phyloP scores from a whole-genome alignment of 148 eudicot genomes.

The Camellia japonica region DNA sequence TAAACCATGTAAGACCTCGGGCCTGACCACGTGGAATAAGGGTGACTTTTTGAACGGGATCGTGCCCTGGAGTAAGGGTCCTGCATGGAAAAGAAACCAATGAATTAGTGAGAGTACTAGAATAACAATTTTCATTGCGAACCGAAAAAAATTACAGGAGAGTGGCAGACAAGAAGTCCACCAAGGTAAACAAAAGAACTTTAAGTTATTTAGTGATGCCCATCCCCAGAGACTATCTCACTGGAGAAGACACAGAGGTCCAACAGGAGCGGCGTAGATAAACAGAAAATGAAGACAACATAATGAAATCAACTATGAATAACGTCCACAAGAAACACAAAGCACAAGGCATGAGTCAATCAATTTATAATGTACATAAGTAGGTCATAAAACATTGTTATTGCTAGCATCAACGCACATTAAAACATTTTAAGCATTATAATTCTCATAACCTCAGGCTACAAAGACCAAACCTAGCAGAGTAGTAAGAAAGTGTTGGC shows the following conservation, averaged over 20 bases:
- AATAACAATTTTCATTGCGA: neutral
- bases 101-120: neutral
- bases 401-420: neutral
- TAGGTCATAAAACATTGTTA: no score
- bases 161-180: no score
- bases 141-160: neutral
- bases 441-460: neutral
- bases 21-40: conserved; percentile 99
- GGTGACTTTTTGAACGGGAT: conserved; percentile 97
- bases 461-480: neutral
- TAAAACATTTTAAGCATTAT: neutral
- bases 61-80: conserved; percentile 97
- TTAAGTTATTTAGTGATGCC: no score
- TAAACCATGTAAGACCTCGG: conserved; percentile 97
- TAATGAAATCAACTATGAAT: neutral
- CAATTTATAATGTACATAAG: no score
- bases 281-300: neutral
- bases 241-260: neutral
- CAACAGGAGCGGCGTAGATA: neutral
- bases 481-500: neutral
- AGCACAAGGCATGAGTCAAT: no score
- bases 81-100: conserved; percentile 36
- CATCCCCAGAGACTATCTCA: neutral
- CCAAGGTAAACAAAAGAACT: no score
- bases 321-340: neutral